These are phyloP conservation scores for Strobilomyces dryophilus DNA, from an alignment of 768 basidiomycete species.

Conservation along the genomic window DNA sequence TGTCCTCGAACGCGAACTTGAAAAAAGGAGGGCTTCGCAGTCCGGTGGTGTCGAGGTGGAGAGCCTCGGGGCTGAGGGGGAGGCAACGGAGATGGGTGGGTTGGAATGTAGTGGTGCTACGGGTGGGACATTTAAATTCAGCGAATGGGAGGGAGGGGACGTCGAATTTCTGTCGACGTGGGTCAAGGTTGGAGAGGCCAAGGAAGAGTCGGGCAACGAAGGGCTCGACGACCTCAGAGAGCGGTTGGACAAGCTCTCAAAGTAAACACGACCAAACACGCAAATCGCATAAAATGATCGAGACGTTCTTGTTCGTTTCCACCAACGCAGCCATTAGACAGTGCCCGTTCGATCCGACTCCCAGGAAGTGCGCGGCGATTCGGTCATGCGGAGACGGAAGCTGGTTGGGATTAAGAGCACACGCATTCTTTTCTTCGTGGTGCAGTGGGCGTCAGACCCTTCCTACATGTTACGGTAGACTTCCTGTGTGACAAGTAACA, in stretches of 20 bases:
- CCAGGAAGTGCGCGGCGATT: constrained; percentile 60
- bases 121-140: constrained; percentile 62
- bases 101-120: constrained; percentile 60
- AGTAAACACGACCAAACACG: constrained; percentile 30
- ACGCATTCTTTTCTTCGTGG: constrained; percentile 39
- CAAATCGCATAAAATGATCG: constrained; percentile 9
- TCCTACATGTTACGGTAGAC: constrained; percentile 43
- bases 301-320: not conserved
- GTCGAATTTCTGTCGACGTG: constrained; percentile 62
- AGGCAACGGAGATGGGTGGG: constrained; percentile 63
- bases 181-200: constrained; percentile 32
- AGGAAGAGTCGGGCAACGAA: constrained; percentile 28
- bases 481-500: constrained; percentile 1
- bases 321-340: constrained; percentile 65
- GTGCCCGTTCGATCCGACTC: constrained; percentile 54
- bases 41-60: constrained; percentile 66
- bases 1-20: constrained; percentile 80
- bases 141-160: constrained; percentile 85
- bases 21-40: constrained; percentile 66
- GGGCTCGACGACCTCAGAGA: constrained; percentile 43
- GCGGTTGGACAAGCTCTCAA: constrained; percentile 41
- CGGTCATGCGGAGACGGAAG: constrained; percentile 58
- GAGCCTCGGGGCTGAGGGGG: constrained; percentile 67
- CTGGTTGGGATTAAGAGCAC: constrained; percentile 60
- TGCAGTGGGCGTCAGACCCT: constrained; percentile 64